Conservation (phyloP, 352 stramenopile species). For the Blastocystis sp. region DNA sequence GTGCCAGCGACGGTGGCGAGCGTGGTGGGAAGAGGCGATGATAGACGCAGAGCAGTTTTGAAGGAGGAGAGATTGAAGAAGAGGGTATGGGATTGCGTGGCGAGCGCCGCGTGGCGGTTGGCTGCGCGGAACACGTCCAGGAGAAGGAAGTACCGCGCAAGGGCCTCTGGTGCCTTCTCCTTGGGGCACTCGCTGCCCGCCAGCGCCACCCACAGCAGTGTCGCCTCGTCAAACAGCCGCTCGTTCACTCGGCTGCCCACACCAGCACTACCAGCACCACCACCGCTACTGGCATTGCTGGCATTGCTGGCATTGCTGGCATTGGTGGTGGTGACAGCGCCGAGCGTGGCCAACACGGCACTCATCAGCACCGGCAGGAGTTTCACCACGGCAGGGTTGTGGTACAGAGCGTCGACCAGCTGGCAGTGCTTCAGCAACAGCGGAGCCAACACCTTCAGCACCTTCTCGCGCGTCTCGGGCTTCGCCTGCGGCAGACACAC, state of each 20-base stretch:
- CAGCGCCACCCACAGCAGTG: conserved; percentile 1
- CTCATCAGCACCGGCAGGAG: background rate
- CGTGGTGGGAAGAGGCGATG: background rate
- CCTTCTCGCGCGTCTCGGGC: background rate
- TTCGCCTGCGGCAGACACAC: background rate
- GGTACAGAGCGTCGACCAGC: background rate
- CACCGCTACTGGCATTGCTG: no score
- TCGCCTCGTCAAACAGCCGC: background rate
- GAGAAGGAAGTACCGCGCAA: background rate
- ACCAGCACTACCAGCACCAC: no score
- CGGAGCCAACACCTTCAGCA: background rate
- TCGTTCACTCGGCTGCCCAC: background rate
- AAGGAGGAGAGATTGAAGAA: background rate
- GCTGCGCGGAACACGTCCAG: background rate
- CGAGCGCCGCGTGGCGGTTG: no score
- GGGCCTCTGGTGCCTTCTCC: background rate
- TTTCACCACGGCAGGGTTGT: background rate
- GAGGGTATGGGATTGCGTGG: no score
- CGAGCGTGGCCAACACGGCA: background rate
- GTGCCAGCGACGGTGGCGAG: background rate
- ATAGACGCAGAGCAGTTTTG: background rate
- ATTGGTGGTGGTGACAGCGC: background rate
- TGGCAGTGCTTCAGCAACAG: background rate
- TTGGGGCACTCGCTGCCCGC: background rate
- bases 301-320: no score